These are phyloP conservation scores for Lupinus albus DNA, from an alignment of 306 rosid species.

Conservation along the genomic window DNA sequence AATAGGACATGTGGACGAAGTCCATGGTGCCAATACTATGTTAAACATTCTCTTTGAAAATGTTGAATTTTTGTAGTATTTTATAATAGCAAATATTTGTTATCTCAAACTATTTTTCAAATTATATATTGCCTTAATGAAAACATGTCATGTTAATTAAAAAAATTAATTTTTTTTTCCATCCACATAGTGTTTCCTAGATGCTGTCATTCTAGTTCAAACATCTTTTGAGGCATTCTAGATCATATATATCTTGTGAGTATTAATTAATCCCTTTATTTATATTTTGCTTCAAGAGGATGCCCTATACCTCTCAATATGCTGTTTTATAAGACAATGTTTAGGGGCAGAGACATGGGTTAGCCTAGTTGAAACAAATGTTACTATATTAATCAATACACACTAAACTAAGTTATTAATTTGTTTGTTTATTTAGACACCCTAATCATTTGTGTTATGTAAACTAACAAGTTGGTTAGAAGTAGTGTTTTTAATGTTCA, in stretches of 20 bases:
- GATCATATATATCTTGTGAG: slow-evolving; percentile 2
- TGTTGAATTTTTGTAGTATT: no score
- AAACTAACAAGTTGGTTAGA: background rate
- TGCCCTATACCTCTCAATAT: background rate
- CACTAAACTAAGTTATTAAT: background rate
- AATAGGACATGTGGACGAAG: no score
- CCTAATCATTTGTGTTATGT: background rate
- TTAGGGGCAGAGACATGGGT: background rate
- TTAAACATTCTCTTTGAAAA: no score
- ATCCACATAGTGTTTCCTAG: no score
- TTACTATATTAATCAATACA: background rate
- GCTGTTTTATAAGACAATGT: background rate
- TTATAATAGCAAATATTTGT: no score
- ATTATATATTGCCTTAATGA: no score
- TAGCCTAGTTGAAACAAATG: slow-evolving; percentile 7
- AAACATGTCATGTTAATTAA: no score
- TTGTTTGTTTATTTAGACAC: background rate
- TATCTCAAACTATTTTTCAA: no score
- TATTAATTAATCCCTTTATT: background rate
- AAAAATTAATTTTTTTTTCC: no score
- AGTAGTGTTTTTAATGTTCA: background rate
- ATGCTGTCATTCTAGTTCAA: background rate
- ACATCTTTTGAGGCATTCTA: background rate
- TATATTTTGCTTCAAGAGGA: slow-evolving; percentile 14
- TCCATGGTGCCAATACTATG: no score